A percentile compares a stretch with the other conserved stretches of the same genome.
Conservation (phyloP, 2,329 filamentous ascomycete genomes). For the Podosphaera leucotricha region DNA sequence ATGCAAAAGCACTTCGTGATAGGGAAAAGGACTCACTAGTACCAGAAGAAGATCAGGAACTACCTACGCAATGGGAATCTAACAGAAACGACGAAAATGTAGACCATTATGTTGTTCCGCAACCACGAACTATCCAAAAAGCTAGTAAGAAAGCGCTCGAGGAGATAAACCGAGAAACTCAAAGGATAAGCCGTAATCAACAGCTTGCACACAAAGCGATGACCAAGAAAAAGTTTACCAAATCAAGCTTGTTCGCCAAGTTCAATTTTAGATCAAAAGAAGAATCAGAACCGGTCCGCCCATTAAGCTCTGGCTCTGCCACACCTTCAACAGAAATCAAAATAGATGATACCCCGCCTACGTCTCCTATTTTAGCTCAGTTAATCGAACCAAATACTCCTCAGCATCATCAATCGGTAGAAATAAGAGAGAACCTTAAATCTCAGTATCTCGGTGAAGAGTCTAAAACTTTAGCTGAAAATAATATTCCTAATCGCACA, state of each 20-base stretch:
- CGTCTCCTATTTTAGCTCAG: slow-evolving; percentile 26
- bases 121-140: slow-evolving; percentile 48
- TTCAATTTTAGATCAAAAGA: slow-evolving; percentile 46
- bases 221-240: slow-evolving; percentile 77
- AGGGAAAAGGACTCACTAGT: slow-evolving; percentile 13
- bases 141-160: slow-evolving; percentile 87
- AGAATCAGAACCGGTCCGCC: slow-evolving; percentile 13
- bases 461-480: background rate
- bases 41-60: slow-evolving; percentile 22
- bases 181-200: slow-evolving; percentile 71
- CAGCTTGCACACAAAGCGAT: slow-evolving; percentile 75
- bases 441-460: background rate
- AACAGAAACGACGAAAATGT: slow-evolving; percentile 34
- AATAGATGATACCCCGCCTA: slow-evolving; percentile 43
- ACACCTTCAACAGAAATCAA: slow-evolving; percentile 26
- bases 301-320: slow-evolving; percentile 29
- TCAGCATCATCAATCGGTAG: background rate
- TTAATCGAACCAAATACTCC: background rate
- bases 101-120: slow-evolving; percentile 43
- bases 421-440: background rate
- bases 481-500: background rate
- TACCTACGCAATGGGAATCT: slow-evolving; percentile 31
- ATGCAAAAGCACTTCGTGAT: slow-evolving; percentile 32
- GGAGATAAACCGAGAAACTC: slow-evolving; percentile 87
- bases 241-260: slow-evolving; percentile 55